These are phyloP conservation scores for Phytophthora melonis DNA, from an alignment of 352 stramenopile species.

Conservation along the genomic window DNA sequence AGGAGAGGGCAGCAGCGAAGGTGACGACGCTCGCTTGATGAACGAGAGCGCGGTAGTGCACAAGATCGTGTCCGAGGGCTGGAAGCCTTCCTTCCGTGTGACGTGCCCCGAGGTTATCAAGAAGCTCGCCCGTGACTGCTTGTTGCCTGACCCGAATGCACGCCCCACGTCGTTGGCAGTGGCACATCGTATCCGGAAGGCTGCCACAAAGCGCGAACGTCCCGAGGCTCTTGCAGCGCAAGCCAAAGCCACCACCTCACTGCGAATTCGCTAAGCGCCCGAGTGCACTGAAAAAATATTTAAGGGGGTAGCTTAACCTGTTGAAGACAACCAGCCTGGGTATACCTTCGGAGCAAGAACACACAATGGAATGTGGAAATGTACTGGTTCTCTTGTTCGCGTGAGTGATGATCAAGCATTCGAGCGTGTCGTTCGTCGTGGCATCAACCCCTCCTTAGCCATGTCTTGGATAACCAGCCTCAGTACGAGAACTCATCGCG, in stretches of 20 bases:
- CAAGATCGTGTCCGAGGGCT: slow-evolving; percentile 58
- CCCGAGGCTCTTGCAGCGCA: slow-evolving; percentile 41
- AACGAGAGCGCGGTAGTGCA: slow-evolving; percentile 58
- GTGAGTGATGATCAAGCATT: background rate
- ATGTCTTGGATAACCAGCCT: background rate
- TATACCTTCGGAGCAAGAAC: background rate
- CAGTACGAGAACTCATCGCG: slow-evolving; percentile 10
- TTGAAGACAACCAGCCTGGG: background rate
- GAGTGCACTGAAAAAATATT: slow-evolving; percentile 8
- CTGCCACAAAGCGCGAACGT: slow-evolving; percentile 39
- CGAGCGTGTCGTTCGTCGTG: background rate
- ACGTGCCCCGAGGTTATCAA: slow-evolving; percentile 55
- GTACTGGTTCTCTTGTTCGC: no score
- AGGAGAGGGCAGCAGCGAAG: slow-evolving; percentile 31
- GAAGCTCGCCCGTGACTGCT: slow-evolving; percentile 58
- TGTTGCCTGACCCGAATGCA: slow-evolving; percentile 44
- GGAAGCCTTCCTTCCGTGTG: slow-evolving; percentile 58
- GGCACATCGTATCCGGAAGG: slow-evolving; percentile 58
- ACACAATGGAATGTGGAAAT: slow-evolving; percentile 1
- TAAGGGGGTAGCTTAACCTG: slow-evolving; percentile 8
- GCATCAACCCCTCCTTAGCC: background rate
- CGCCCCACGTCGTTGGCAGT: slow-evolving; percentile 58
- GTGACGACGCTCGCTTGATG: slow-evolving; percentile 21
- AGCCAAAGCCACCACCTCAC: slow-evolving; percentile 34
- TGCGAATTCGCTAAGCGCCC: slow-evolving; percentile 34